These are phyloP conservation scores for Solanum infundibuliforme DNA, from an alignment of 257 asterid genomes.

Conservation along the genomic window DNA sequence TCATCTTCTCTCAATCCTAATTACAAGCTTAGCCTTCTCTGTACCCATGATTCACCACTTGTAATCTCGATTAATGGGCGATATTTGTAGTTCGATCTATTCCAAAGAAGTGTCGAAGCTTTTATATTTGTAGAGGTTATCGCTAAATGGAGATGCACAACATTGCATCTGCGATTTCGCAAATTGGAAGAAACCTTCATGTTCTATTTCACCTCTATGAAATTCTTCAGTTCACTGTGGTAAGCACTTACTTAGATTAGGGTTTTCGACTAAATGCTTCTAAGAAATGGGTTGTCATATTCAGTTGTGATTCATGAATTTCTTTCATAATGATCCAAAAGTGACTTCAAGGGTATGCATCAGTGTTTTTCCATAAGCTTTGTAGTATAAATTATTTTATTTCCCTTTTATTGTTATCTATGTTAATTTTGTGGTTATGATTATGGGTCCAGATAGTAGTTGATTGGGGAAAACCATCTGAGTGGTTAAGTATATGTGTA, in stretches of 20 bases:
- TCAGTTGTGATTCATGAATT: background rate
- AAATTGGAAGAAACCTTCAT: background rate
- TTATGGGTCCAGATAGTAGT: too few relatives aligned
- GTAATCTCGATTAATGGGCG: background rate
- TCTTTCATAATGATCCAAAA: background rate
- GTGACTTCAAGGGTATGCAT: background rate
- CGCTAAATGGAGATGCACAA: background rate
- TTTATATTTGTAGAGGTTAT: background rate
- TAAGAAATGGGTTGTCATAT: background rate
- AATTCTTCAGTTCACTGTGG: background rate
- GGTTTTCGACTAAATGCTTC: background rate
- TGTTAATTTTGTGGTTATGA: too few relatives aligned
- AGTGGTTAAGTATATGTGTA: too few relatives aligned
- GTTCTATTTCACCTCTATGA: background rate
- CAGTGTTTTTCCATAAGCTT: too few relatives aligned
- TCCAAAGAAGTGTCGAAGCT: background rate
- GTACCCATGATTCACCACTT: too few relatives aligned
- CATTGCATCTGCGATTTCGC: background rate
- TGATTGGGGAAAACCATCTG: too few relatives aligned
- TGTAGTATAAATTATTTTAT: too few relatives aligned
- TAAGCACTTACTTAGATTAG: background rate
- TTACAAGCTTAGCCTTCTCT: too few relatives aligned
- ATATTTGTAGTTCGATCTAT: background rate
- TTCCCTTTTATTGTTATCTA: too few relatives aligned
- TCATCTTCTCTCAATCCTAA: too few relatives aligned